Evolutionary conservation across 2,329 filamentous ascomycete genomes (phyloP), one percentile per base, ranked within the genome.

Genomic region (Esteya vermicola): DNA sequence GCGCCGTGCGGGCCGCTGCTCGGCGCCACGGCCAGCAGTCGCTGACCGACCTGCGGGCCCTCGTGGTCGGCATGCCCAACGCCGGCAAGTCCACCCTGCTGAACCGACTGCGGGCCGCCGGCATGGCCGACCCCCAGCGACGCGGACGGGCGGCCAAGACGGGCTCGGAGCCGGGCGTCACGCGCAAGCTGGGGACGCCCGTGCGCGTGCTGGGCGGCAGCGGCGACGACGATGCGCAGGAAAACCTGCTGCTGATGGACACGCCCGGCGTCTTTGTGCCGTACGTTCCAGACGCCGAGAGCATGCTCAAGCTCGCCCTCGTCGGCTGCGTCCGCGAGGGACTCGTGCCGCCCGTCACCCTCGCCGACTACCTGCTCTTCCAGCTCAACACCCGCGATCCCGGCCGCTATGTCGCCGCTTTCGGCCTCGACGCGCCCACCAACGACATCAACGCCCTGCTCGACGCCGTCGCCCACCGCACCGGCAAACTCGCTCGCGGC

Each of bases 31-130:
- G 60, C 21, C 56, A 58, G 23, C 65, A 76, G 50, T 73, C 72
- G 19, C 62, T 96, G n/a, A 78, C 83, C 8, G 88, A 86, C n/a
- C 72, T 85, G 49, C 75, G 86, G 36, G 74, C 86, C 42, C 72
- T 98, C 57, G 75, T 96, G 1, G 88, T 96, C 13, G 91, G 91
- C 41, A 95, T 98, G 88, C 91, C 91, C 27, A 98, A 98, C 55
- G 85, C 94, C 0, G 91, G 91, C 27, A 98, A 98, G 61, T 93
- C 85, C 35, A 86, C 88, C 1, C 67, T 98, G n/a, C 74, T 98
- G 32, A 98, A 98, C 57, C 74, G 78, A 14, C 70, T 96, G 36
- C 79, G 91, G 18, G 72, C 68, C 31, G 65, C 70, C 16, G 85
- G 85, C 31, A 70, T 84, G 48, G 47, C 54, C 1, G 43, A 45